These are phyloP conservation scores for Penicillium turbatum DNA, from an alignment of 495 filamentous ascomycete genomes.

Conservation along the genomic window DNA sequence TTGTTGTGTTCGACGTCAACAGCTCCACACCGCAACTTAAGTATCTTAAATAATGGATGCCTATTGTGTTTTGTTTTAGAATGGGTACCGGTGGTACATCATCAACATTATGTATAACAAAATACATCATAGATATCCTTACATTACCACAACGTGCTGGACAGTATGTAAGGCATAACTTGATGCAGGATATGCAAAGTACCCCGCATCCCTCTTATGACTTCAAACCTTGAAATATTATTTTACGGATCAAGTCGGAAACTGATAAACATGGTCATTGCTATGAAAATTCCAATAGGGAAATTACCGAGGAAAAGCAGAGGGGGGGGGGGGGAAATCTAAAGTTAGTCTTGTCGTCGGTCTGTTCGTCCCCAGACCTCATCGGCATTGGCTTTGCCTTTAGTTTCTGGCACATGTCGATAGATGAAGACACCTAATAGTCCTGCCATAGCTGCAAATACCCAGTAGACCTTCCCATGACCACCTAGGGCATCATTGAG, in stretches of 20 bases:
- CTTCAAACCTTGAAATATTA: neutral
- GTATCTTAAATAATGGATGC: conserved; percentile 1
- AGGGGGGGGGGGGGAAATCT: neutral
- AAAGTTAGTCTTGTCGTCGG: conserved; percentile 32
- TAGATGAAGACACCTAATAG: conserved; percentile 63
- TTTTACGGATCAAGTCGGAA: neutral
- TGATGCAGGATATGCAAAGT: conserved; percentile 3
- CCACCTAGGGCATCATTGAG: conserved; percentile 70
- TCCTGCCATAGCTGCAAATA: conserved; percentile 71
- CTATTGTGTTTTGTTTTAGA: neutral
- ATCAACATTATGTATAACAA: too few relatives aligned
- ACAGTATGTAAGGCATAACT: neutral
- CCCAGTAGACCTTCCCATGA: conserved; percentile 78
- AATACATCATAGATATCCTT: neutral
- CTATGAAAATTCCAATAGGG: neutral
- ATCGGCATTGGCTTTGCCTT: conserved; percentile 71
- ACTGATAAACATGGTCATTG: neutral
- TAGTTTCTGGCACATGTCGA: conserved; percentile 76
- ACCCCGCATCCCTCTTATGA: neutral
- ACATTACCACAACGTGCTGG: neutral
- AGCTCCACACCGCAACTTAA: conserved; percentile 9
- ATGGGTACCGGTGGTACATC: neutral
- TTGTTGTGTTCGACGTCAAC: neutral
- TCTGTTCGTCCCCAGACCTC: conserved; percentile 77
- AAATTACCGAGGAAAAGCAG: too few relatives aligned